phyloP scores from a whole-genome alignment of 2,329 filamentous ascomycete genomes.

The Trichoderma brevicompactum region DNA sequence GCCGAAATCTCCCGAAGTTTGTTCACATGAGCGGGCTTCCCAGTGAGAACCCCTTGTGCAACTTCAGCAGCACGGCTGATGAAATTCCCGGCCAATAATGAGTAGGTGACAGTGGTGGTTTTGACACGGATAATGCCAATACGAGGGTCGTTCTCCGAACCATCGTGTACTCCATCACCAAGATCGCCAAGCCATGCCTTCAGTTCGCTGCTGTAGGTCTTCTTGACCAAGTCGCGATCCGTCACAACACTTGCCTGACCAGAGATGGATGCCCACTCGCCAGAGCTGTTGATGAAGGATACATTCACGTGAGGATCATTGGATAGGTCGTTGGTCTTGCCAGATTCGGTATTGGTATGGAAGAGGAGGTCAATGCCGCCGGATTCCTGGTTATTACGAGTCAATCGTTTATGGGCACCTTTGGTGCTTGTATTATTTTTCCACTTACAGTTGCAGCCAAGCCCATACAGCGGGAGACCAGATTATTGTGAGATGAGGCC shows the following conservation, averaged over 20 bases:
- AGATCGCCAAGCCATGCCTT: slow-evolving; percentile 89
- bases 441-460: slow-evolving; percentile 71
- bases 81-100: slow-evolving; percentile 64
- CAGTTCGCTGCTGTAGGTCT: slow-evolving; percentile 73
- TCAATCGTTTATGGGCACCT: not conserved
- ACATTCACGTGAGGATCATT: slow-evolving; percentile 77
- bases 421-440: no score
- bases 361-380: slow-evolving; percentile 83
- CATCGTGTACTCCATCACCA: slow-evolving; percentile 81
- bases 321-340: slow-evolving; percentile 82
- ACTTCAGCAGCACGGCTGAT: slow-evolving; percentile 70
- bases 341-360: slow-evolving; percentile 87
- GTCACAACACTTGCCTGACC: slow-evolving; percentile 72
- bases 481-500: slow-evolving; percentile 59
- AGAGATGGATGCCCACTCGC: slow-evolving; percentile 88
- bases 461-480: slow-evolving; percentile 86
- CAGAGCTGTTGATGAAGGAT: slow-evolving; percentile 73
- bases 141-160: slow-evolving; percentile 77
- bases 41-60: slow-evolving; percentile 74
- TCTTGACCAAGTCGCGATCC: slow-evolving; percentile 68
- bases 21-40: slow-evolving; percentile 72
- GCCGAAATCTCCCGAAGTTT: slow-evolving; percentile 74
- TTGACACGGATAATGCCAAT: slow-evolving; percentile 81
- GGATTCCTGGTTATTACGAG: slow-evolving; percentile 64
- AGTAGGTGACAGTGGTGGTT: slow-evolving; percentile 73